Conservation (phyloP, 148 eudicot genomes). For the Nyssa sinensis region DNA sequence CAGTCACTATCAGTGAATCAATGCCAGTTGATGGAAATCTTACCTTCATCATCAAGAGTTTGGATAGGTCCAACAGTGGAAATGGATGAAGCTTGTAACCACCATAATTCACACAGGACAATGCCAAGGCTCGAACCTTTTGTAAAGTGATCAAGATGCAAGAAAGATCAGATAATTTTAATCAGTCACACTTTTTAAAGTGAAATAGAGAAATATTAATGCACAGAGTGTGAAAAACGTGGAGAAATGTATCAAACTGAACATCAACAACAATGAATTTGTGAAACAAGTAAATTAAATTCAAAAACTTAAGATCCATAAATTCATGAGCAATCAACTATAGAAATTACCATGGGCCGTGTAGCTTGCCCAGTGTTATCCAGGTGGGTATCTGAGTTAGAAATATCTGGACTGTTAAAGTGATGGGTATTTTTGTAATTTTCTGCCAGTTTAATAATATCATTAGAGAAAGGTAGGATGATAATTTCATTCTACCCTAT, state of each 20-base stretch:
- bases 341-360: no score
- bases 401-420: no score
- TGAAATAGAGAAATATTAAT: no score
- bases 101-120: constrained; percentile 67
- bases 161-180: constrained; percentile 1
- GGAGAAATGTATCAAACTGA: no score
- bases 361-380: no score
- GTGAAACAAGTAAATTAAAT: background rate
- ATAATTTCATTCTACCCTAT: no score
- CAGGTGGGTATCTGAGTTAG: no score
- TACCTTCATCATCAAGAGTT: constrained; percentile 78
- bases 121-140: constrained; percentile 70
- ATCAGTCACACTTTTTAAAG: no score
- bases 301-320: background rate
- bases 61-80: constrained; percentile 60
- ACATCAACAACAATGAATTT: background rate
- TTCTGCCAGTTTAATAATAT: no score
- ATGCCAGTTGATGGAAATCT: background rate
- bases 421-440: no score
- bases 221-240: no score
- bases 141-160: constrained; percentile 12
- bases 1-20: background rate
- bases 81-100: constrained; percentile 93
- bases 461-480: no score
- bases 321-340: constrained; percentile 6